Base-by-base conservation (phyloP, 305 asterid species). In the Plantago lanceolata region DNA sequence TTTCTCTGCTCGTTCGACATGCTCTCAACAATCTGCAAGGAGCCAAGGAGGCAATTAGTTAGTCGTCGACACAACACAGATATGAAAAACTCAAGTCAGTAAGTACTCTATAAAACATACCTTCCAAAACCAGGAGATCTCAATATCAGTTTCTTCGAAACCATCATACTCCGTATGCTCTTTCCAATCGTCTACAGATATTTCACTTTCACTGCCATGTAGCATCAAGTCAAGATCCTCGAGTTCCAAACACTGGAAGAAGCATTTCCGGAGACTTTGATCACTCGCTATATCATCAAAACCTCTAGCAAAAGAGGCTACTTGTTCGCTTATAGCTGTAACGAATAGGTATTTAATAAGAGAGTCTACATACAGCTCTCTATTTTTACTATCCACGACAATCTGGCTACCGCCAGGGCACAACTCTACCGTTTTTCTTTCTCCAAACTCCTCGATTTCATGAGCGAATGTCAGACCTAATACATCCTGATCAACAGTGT, bases 51-150 rank as follows among this genome's bases (percentile, higher is more conserved):
- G 18, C 19, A 49, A 49, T 8, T n/a, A 6, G 55, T 49, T 49
- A 19, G 56, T 51, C 29, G 4, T 2, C 9, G 1, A 11, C 28
- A 14, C 29, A 28, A 8, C 24, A 54, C 19, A 54, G 3, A 13
- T 13, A 37, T 37, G 14, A 33, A 5, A 3, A 33, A 7, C 40
- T n/a, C n/a, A 33, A 33, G 0, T 40, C 2, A 11, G 15, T 40
- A 9, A 11, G 15, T 40, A 9, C 15, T 40, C 45, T 40, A 9
- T 15, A 54, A 56, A 6, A 15, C 28, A 8, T 16, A 55, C 60
- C 60, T 55, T 2, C 60, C 60, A 55, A 55, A 55, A 55, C 60
- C 60, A 55, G 12, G 21, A 16, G 8, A 56, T 56, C 19, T n/a
- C 15, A 40, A 9, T 9, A 29, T 29, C 44, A 0, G 61, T 28